phyloP scores from a whole-genome alignment of 768 basidiomycete species.

The Cubamyces lactineus region DNA sequence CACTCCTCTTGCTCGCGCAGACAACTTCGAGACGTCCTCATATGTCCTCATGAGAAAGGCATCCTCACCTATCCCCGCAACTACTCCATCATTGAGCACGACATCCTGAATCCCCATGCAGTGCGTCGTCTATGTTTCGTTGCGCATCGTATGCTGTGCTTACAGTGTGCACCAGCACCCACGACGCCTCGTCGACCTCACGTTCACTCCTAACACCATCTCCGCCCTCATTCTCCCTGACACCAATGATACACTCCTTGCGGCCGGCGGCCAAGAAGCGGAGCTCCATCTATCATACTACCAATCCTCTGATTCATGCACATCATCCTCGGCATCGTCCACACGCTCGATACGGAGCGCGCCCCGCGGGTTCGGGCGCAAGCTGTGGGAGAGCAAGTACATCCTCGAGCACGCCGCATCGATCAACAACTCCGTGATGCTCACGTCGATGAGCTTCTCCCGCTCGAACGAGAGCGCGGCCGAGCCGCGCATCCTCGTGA shows the following conservation, averaged over 20 bases:
- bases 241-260: slow-evolving; percentile 62
- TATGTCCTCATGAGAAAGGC: slow-evolving; percentile 70
- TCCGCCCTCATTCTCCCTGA: slow-evolving; percentile 56
- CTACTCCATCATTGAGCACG: slow-evolving; percentile 60
- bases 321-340: not conserved
- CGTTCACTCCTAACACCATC: slow-evolving; percentile 67
- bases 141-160: not conserved
- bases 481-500: slow-evolving; percentile 79
- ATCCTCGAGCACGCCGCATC: slow-evolving; percentile 53
- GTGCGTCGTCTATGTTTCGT: slow-evolving; percentile 41
- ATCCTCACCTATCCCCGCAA: slow-evolving; percentile 64
- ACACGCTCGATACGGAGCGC: slow-evolving; percentile 17
- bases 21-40: slow-evolving; percentile 77
- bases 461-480: slow-evolving; percentile 63
- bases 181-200: slow-evolving; percentile 53
- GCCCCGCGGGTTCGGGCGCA: slow-evolving; percentile 25
- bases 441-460: slow-evolving; percentile 66
- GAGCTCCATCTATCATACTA: slow-evolving; percentile 70
- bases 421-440: slow-evolving; percentile 80
- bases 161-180: slow-evolving; percentile 32
- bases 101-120: slow-evolving; percentile 49
- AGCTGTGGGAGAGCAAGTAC: slow-evolving; percentile 58
- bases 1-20: slow-evolving; percentile 37
- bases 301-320: slow-evolving; percentile 21
- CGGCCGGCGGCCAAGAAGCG: slow-evolving; percentile 74